A percentile compares a stretch with the other conserved stretches of the same genome.
phyloP scores from a whole-genome alignment of 2,329 filamentous ascomycete genomes.

The Capronia epimyces region DNA sequence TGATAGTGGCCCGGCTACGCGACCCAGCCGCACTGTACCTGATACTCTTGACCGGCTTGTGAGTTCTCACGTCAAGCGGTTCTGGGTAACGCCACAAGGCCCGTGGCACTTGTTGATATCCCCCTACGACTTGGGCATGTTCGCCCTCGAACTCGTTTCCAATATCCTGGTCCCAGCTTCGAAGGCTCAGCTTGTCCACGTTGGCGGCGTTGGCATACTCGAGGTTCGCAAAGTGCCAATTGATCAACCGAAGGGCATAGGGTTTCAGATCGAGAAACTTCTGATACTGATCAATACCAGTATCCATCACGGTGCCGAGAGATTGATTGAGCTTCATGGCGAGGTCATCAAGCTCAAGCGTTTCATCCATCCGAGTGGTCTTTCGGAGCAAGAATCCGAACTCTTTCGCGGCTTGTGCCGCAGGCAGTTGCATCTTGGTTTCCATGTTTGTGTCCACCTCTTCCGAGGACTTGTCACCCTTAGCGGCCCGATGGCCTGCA shows the following conservation, averaged over 20 bases:
- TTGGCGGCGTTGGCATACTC: constrained; percentile 96
- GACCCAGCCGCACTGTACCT: constrained; percentile 51
- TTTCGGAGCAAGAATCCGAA: constrained; percentile 78
- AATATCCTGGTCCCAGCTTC: constrained; percentile 93
- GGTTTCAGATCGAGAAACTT: constrained; percentile 74
- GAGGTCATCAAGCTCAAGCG: constrained; percentile 64
- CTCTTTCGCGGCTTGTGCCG: constrained; percentile 67
- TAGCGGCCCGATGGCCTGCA: constrained; percentile 45
- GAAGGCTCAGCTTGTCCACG: constrained; percentile 77
- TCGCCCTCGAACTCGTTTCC: constrained; percentile 96
- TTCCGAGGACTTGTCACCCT: constrained; percentile 55
- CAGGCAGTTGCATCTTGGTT: constrained; percentile 66
- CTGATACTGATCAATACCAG: constrained; percentile 83
- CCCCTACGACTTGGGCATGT: constrained; percentile 88
- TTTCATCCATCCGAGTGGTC: constrained; percentile 57
- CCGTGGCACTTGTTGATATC: constrained; percentile 88
- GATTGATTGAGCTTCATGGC: constrained; percentile 63
- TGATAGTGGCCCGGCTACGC: constrained; percentile 53
- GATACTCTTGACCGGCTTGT: constrained; percentile 67
- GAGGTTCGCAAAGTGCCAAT: constrained; percentile 97
- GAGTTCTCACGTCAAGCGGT: constrained; percentile 69
- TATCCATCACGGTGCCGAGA: constrained; percentile 84
- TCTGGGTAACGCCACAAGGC: constrained; percentile 73
- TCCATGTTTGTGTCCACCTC: constrained; percentile 66
- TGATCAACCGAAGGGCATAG: constrained; percentile 83